Evolutionary conservation across 2,329 filamentous ascomycete species (phyloP), one percentile per base, ranked within the genome.

Genomic region (Fusarium goolgardi): DNA sequence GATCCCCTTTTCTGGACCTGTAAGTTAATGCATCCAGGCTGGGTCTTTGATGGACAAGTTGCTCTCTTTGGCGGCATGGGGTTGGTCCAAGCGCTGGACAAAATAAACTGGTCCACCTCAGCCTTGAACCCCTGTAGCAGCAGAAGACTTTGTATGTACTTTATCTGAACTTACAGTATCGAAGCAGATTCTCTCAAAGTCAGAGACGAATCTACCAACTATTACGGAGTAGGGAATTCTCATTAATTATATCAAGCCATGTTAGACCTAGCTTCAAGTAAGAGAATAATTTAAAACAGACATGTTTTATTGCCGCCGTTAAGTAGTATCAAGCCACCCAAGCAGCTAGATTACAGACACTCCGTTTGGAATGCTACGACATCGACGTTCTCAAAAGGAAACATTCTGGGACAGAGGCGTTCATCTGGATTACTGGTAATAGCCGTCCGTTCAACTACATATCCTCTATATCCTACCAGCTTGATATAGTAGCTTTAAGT

Each of bases 1-100:
- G 71, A 69, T 74, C 73, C 72, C 75, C 75, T 74, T 75, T 75
- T 74, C 70, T 69, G 67, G 70, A 68, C 56, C 70, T 73, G 57
- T 58, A 64, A 53, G 61, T 64, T 53, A 63, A 73, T 60, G 69
- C 68, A 69, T 73, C 61, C 40, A 43, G 23, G 40, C 40, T 60
- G 59, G 63, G 61, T 64, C 60, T 59, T 57, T 69, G 70, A 68
- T 70, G 70, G 67, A 73, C 74, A 69, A 67, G 68, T 73, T 71
- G 68, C 73, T 73, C 65, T 61, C 71, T 71, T 67, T 63, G 67
- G 69, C 59, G 59, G 63, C 59, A 52, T 70, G 56, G 59, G 60
- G 61, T 67, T 76, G 75, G 75, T 43, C 73, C 72, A 70, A 71
- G 71, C 71, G 70, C 63, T 65, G 41, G 75, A 74, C 72, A 74